Evolutionary conservation across 352 stramenopile species (phyloP), one percentile per base, ranked within the genome.

Genomic region (Globisporangium barbulae): DNA sequence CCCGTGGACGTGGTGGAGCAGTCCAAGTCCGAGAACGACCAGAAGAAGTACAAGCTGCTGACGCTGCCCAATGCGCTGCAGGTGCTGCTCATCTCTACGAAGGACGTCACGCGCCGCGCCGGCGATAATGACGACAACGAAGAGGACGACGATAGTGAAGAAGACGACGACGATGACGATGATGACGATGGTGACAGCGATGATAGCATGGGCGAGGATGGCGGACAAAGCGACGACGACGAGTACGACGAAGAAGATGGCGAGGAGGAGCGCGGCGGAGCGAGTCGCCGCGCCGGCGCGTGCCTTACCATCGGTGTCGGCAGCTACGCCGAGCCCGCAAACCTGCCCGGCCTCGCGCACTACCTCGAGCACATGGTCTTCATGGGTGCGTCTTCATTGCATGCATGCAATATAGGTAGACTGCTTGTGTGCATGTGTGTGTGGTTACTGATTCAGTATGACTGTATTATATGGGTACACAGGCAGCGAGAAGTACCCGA

Each of bases 341-440:
- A 79, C n/a, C 62, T 95, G 12, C 81, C 83, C 1, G 93, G 90
- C 3, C 75, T 96, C 30, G 90, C 90, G 21, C 93, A 98, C 70
- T 98, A 97, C 59, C 74, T 98, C 49, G 94, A 98, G 80, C 95
- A 98, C 76, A 98, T 98, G 95, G 81, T 98, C 19, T 98, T 98
- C 70, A 97, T 98, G 90, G 94, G 91, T 81, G 59, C 50, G 66
- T 65, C 15, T 21, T 8, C 52, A 13, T 62, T 28, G 8, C 17
- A 41, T 53, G 13, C 21, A 22, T 19, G 42, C 17, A 4, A 4
- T 22, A 48, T 45, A 22, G 17, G 7, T 2, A 22, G 8, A 9
- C 3, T 59, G 31, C 8, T 44, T 39, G 9, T 48, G 13, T 17
- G 54, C 28, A 25, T 25, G 25, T 28, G 25, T 28, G 28, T 10